Conservation (phyloP, 2,329 filamentous ascomycete genomes). For the Aspergillus proliferans region DNA sequence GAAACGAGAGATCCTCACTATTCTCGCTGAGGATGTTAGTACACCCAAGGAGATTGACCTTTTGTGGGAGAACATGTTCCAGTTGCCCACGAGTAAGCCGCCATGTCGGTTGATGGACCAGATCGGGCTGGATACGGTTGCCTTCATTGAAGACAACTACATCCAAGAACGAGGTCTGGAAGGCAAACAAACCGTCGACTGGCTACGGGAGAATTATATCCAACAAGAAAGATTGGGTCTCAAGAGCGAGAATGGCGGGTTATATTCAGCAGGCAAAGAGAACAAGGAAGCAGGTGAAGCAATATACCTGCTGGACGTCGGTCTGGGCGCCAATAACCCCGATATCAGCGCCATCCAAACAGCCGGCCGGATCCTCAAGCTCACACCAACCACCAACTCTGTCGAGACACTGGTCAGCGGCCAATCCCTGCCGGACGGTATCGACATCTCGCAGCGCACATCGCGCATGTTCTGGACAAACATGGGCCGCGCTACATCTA, state of each 20-base stretch:
- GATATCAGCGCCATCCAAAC: slow-evolving; percentile 6
- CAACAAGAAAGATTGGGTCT: slow-evolving; percentile 42
- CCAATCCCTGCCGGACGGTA: slow-evolving; percentile 40
- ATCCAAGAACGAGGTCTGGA: slow-evolving; percentile 42
- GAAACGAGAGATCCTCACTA: slow-evolving; percentile 46
- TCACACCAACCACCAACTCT: slow-evolving; percentile 11
- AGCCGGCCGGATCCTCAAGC: slow-evolving; percentile 3
- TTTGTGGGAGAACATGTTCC: slow-evolving; percentile 36
- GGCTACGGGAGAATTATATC: slow-evolving; percentile 42
- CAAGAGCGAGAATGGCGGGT: slow-evolving; percentile 31
- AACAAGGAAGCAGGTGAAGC: slow-evolving; percentile 6
- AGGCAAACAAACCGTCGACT: slow-evolving; percentile 36
- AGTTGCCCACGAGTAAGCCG: slow-evolving; percentile 17
- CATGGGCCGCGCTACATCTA: slow-evolving; percentile 38
- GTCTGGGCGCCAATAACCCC: slow-evolving; percentile 15
- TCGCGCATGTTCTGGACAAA: slow-evolving; percentile 46
- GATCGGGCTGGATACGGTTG: slow-evolving; percentile 50
- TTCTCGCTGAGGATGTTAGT: slow-evolving; percentile 47
- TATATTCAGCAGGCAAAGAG: slow-evolving; percentile 25
- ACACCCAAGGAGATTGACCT: slow-evolving; percentile 44
- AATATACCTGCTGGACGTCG: slow-evolving; percentile 17
- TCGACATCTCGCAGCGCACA: slow-evolving; percentile 31
- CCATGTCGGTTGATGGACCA: slow-evolving; percentile 39
- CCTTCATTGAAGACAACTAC: slow-evolving; percentile 50
- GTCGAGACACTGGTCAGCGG: slow-evolving; percentile 10